Evolutionary conservation across 345 rosid genomes (phyloP).

Genomic region (Excoecaria agallocha): DNA sequence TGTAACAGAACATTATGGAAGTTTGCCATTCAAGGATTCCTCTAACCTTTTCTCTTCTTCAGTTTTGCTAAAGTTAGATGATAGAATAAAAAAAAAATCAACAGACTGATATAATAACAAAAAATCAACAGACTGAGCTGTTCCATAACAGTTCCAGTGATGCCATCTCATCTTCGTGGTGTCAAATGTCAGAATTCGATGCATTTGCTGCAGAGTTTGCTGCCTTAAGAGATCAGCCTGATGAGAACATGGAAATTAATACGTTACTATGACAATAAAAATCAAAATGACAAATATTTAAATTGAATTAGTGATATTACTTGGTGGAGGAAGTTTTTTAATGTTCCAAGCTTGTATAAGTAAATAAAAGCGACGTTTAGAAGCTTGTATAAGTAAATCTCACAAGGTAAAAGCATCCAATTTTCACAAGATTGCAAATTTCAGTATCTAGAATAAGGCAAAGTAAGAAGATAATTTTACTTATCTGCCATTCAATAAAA

Average conservation of each 20-base stretch:
- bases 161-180: background rate
- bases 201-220: too few relatives aligned
- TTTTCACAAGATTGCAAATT: background rate
- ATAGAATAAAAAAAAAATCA: too few relatives aligned
- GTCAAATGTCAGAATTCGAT: conserved; percentile 59
- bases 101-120: too few relatives aligned
- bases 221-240: too few relatives aligned
- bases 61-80: too few relatives aligned
- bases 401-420: background rate
- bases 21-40: too few relatives aligned
- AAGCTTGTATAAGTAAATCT: background rate
- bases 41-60: too few relatives aligned
- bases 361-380: background rate
- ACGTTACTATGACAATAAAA: background rate
- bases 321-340: conserved; percentile 90
- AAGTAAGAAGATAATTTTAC: conserved; percentile 21
- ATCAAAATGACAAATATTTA: too few relatives aligned
- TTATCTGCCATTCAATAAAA: background rate
- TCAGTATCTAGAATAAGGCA: background rate
- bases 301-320: conserved; percentile 27
- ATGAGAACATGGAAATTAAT: conserved; percentile 22
- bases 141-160: background rate
- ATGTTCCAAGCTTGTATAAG: conserved; percentile 58
- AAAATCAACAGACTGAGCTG: background rate
- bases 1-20: too few relatives aligned